Evolutionary conservation across 2,329 filamentous ascomycete genomes (phyloP).

Genomic region (Fonsecaea multimorphosa): DNA sequence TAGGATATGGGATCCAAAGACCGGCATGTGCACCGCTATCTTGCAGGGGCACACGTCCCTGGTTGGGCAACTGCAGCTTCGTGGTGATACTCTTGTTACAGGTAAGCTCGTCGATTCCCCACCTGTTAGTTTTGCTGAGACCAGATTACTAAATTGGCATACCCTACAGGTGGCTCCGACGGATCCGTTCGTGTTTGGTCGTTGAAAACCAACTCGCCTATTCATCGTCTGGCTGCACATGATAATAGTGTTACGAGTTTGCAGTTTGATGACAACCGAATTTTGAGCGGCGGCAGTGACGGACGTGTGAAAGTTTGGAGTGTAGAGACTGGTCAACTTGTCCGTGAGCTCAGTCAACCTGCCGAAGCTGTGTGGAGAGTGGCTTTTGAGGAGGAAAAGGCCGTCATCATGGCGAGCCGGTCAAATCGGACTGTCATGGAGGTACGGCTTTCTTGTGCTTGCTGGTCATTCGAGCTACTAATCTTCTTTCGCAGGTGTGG

Average conservation of each 20-base stretch:
- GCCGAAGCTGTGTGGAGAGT: slow-evolving; percentile 97
- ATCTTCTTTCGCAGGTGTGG: slow-evolving; percentile 72
- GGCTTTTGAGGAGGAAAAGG: slow-evolving; percentile 97
- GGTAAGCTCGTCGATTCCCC: slow-evolving; percentile 3
- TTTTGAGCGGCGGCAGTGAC: slow-evolving; percentile 94
- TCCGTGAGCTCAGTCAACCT: slow-evolving; percentile 87
- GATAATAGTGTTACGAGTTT: slow-evolving; percentile 98
- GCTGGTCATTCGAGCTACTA: slow-evolving; percentile 4
- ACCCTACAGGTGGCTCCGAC: slow-evolving; percentile 75
- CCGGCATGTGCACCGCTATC: slow-evolving; percentile 86
- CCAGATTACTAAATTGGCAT: not conserved
- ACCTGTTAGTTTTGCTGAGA: not conserved
- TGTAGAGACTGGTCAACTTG: slow-evolving; percentile 84
- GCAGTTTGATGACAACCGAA: slow-evolving; percentile 93
- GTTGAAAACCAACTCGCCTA: slow-evolving; percentile 83
- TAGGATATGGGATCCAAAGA: slow-evolving; percentile 90
- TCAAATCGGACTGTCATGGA: slow-evolving; percentile 94
- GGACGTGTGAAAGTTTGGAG: slow-evolving; percentile 99
- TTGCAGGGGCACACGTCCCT: slow-evolving; percentile 96
- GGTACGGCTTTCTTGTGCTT: slow-evolving; percentile 61
- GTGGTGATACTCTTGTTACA: slow-evolving; percentile 90
- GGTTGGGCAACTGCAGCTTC: slow-evolving; percentile 95
- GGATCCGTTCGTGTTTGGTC: slow-evolving; percentile 98
- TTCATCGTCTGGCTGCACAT: slow-evolving; percentile 92
- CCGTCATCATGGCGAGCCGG: slow-evolving; percentile 89